Evolutionary conservation across 768 basidiomycete genomes (phyloP).

Genomic region (Candolleomyces efflorescens): DNA sequence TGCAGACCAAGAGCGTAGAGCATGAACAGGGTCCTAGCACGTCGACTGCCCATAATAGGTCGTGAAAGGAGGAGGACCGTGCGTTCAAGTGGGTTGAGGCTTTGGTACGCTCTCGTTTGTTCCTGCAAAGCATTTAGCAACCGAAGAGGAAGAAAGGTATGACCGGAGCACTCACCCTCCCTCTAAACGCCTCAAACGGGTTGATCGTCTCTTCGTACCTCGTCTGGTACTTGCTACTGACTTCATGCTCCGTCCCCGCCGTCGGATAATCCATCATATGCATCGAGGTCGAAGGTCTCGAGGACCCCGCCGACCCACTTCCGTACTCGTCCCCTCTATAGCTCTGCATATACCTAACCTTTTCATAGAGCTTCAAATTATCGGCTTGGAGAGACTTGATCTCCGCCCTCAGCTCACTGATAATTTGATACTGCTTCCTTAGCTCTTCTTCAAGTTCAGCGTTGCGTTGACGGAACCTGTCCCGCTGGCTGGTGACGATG

Average conservation of each 20-base stretch:
- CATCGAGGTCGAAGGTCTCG: conserved; percentile 9
- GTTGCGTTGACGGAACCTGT: conserved; percentile 96
- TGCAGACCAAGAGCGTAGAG: conserved; percentile 81
- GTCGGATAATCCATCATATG: not conserved
- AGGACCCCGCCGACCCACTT: conserved; percentile 48
- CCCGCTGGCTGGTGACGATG: conserved; percentile 95
- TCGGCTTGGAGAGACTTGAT: conserved; percentile 90
- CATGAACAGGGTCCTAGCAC: conserved; percentile 87
- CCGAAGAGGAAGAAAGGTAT: not conserved
- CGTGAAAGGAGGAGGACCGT: conserved; percentile 83
- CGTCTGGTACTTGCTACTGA: conserved; percentile 84
- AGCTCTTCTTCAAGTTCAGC: conserved; percentile 98
- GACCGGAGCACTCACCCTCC: conserved; percentile 63
- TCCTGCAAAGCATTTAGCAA: conserved; percentile 51
- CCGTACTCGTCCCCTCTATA: conserved; percentile 74
- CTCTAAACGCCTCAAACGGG: conserved; percentile 96
- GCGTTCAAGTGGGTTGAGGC: conserved; percentile 87
- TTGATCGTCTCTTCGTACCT: conserved; percentile 98
- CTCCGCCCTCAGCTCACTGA: conserved; percentile 90
- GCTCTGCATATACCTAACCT: conserved; percentile 97
- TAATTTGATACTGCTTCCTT: conserved; percentile 90
- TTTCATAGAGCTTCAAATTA: conserved; percentile 97
- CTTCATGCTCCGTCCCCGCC: conserved; percentile 40
- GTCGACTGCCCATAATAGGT: conserved; percentile 82
- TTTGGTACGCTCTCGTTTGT: conserved; percentile 89